Conservation (phyloP, 805 yeast genomes). For the Starmera caribaea region DNA sequence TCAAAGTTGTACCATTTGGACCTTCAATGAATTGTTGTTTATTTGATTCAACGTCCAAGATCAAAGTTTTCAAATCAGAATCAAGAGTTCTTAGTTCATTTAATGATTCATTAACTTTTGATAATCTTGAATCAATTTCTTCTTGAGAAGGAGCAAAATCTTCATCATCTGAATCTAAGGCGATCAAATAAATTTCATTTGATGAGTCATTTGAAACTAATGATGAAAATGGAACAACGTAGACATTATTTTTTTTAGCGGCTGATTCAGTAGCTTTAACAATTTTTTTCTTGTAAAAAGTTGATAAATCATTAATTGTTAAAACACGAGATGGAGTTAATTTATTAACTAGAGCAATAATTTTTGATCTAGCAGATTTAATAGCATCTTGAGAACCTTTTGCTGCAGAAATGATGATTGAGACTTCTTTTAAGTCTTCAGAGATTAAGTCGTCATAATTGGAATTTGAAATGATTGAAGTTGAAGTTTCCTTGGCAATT, state of each 20-base stretch:
- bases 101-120: conserved; percentile 43
- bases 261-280: conserved; percentile 29
- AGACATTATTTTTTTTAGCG: conserved; percentile 37
- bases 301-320: conserved; percentile 54
- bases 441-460: conserved; percentile 31
- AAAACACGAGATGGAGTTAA: conserved; percentile 58
- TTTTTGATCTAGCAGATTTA: conserved; percentile 56
- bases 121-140: conserved; percentile 48
- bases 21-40: conserved; percentile 56
- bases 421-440: conserved; percentile 32
- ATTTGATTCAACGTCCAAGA: conserved; percentile 39
- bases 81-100: conserved; percentile 51
- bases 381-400: conserved; percentile 37
- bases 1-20: conserved; percentile 50
- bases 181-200: conserved; percentile 43
- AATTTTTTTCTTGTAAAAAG: conserved; percentile 43
- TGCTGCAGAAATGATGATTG: conserved; percentile 52
- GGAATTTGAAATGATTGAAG: conserved; percentile 39
- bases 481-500: conserved; percentile 31
- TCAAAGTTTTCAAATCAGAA: conserved; percentile 38
- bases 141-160: conserved; percentile 67
- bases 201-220: conserved; percentile 32
- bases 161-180: conserved; percentile 33
- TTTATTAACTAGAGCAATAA: conserved; percentile 65
- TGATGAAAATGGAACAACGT: conserved; percentile 49